A percentile compares a stretch with the other conserved stretches of the same genome.
phyloP scores from a whole-genome alignment of 805 yeast genomes.

The Kodamaea kaohsiungensis region DNA sequence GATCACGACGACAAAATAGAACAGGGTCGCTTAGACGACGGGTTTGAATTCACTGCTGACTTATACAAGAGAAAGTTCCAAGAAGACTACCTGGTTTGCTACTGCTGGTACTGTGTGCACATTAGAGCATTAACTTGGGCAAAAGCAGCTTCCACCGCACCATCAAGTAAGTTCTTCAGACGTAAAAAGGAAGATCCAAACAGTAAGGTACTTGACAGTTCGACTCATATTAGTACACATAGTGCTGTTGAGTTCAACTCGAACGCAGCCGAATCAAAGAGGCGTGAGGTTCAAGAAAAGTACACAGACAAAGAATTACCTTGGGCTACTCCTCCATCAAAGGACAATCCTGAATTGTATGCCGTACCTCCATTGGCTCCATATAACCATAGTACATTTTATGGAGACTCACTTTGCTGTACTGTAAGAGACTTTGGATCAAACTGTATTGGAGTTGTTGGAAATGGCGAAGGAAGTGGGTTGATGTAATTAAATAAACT shows the following conservation, averaged over 20 bases:
- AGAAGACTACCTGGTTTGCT: slow-evolving; percentile 23
- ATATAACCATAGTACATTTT: slow-evolving; percentile 3
- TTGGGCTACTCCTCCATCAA: background rate
- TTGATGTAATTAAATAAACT: background rate
- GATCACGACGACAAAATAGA: slow-evolving; percentile 30
- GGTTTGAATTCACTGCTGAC: slow-evolving; percentile 19
- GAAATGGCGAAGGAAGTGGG: background rate
- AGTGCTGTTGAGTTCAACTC: slow-evolving; percentile 3
- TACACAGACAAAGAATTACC: slow-evolving; percentile 2
- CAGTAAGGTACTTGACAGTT: slow-evolving; percentile 20
- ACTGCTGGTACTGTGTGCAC: slow-evolving; percentile 18
- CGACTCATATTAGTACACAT: slow-evolving; percentile 8
- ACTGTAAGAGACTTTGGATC: slow-evolving; percentile 10
- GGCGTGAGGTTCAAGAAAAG: slow-evolving; percentile 1
- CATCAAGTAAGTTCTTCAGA: slow-evolving; percentile 1
- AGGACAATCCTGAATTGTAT: slow-evolving; percentile 9
- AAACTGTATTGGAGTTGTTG: slow-evolving; percentile 10
- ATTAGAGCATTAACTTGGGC: background rate
- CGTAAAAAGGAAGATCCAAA: background rate
- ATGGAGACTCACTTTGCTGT: slow-evolving; percentile 12
- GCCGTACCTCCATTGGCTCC: slow-evolving; percentile 12
- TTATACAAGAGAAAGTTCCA: slow-evolving; percentile 16
- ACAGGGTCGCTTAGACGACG: slow-evolving; percentile 16
- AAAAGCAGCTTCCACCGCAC: background rate
- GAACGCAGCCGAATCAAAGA: background rate